Conservation (phyloP, 2,329 filamentous ascomycete genomes). For the Penicillium hesseltinei region DNA sequence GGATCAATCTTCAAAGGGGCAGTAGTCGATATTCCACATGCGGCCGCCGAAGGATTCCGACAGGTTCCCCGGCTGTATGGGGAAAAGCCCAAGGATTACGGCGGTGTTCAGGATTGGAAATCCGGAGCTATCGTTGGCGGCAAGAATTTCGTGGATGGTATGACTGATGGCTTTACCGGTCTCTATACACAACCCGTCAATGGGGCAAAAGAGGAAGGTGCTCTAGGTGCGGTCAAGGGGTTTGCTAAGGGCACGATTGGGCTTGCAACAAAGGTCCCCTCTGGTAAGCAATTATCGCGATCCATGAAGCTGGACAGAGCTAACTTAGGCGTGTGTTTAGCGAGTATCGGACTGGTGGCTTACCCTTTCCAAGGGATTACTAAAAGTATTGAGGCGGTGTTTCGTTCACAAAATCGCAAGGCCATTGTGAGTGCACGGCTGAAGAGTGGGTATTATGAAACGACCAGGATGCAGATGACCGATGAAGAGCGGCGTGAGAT, state of each 20-base stretch:
- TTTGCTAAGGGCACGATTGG: slow-evolving; percentile 21
- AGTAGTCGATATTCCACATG: slow-evolving; percentile 36
- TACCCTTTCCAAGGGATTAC: slow-evolving; percentile 27
- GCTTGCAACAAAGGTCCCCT: slow-evolving; percentile 21
- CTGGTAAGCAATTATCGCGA: slow-evolving; percentile 11
- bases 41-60: slow-evolving; percentile 36
- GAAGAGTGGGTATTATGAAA: slow-evolving; percentile 16
- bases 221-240: slow-evolving; percentile 32
- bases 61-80: slow-evolving; percentile 36
- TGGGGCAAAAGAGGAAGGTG: slow-evolving; percentile 31
- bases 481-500: slow-evolving; percentile 16
- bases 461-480: slow-evolving; percentile 15
- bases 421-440: slow-evolving; percentile 19
- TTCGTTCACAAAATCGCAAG: slow-evolving; percentile 21
- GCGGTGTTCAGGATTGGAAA: slow-evolving; percentile 33
- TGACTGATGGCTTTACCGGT: slow-evolving; percentile 33
- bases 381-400: slow-evolving; percentile 22
- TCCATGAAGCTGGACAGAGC: background rate
- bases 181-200: slow-evolving; percentile 30
- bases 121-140: slow-evolving; percentile 34
- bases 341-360: slow-evolving; percentile 22
- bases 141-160: slow-evolving; percentile 33
- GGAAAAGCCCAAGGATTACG: slow-evolving; percentile 34
- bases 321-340: background rate
- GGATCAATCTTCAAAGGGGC: slow-evolving; percentile 28